Evolutionary conservation across 192 early-diverging fungal genomes (phyloP).

Genomic region (Linderina pennispora): DNA sequence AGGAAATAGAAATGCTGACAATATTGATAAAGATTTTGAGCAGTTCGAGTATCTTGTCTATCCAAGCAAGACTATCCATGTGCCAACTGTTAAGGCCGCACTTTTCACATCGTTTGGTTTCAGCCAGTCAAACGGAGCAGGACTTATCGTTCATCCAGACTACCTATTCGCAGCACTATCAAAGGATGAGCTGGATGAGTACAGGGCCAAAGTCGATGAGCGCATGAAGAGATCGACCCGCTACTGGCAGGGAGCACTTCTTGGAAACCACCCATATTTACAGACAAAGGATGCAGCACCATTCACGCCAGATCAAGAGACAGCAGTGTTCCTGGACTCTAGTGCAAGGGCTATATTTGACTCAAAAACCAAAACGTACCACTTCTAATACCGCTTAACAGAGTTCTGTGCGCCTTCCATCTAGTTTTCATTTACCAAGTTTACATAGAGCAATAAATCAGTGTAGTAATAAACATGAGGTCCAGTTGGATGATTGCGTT

Average conservation of each 20-base stretch:
- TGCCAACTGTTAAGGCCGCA: constrained; percentile 79
- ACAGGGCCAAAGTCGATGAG: constrained; percentile 53
- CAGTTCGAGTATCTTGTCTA: constrained; percentile 77
- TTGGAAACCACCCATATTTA: constrained; percentile 65
- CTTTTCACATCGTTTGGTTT: constrained; percentile 86
- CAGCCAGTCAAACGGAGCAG: constrained; percentile 82
- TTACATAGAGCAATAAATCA: no score
- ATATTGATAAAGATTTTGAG: constrained; percentile 47
- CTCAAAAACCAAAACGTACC: no score
- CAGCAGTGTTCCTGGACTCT: constrained; percentile 75
- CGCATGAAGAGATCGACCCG: constrained; percentile 44
- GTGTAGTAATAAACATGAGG: no score
- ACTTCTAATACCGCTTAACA: no score
- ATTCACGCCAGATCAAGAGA: constrained; percentile 69
- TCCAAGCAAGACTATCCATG: constrained; percentile 74
- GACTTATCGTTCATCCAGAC: constrained; percentile 76
- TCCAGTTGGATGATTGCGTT: no score
- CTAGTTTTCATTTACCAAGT: no score
- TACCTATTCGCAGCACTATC: constrained; percentile 70
- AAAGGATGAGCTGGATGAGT: constrained; percentile 57
- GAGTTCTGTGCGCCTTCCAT: no score
- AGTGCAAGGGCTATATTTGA: constrained; percentile 69
- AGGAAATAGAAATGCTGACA: not conserved
- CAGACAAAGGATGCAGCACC: constrained; percentile 75
- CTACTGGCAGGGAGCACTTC: constrained; percentile 69